Evolutionary conservation across 768 basidiomycete genomes (phyloP).

Genomic region (Coprinellus aureogranulatus): DNA sequence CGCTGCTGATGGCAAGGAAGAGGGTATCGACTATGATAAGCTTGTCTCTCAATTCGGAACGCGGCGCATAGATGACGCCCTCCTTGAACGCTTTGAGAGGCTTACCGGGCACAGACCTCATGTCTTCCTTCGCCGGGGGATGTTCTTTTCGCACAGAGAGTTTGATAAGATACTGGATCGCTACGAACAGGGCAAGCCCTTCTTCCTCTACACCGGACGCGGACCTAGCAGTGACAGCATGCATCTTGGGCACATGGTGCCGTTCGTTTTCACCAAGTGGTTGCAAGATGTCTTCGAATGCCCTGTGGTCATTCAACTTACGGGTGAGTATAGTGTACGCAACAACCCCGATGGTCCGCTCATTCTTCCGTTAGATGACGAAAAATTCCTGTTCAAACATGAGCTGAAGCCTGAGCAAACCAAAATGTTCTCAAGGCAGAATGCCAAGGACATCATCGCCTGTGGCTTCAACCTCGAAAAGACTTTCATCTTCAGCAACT

Average conservation of each 20-base stretch:
- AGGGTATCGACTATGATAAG: constrained; percentile 96
- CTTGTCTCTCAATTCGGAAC: constrained; percentile 93
- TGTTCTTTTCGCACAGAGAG: constrained; percentile 98
- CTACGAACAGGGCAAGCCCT: constrained; percentile 95
- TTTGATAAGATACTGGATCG: constrained; percentile 91
- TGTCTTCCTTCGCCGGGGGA: constrained; percentile 81
- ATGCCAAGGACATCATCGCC: constrained; percentile 95
- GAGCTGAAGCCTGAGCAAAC: constrained; percentile 89
- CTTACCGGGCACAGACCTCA: constrained; percentile 89
- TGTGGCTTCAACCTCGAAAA: constrained; percentile 88
- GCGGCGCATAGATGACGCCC: constrained; percentile 65
- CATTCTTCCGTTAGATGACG: constrained; percentile 65
- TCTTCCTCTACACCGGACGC: constrained; percentile 96
- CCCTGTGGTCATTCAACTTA: constrained; percentile 29
- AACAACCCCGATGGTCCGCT: not conserved
- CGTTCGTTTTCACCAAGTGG: constrained; percentile 95
- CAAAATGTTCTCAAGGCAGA: constrained; percentile 74
- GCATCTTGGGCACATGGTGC: constrained; percentile 97
- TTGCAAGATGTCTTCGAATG: constrained; percentile 21
- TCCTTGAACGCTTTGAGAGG: constrained; percentile 87
- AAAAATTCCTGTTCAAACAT: constrained; percentile 98
- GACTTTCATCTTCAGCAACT: constrained; percentile 97
- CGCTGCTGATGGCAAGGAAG: constrained; percentile 82
- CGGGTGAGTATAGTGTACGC: constrained; percentile 49
- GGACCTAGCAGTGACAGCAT: constrained; percentile 96